Percentiles rank a stretch among this genome's conserved stretches.
These are phyloP conservation scores for Epicoccum nigrum DNA, from an alignment of 2,329 filamentous ascomycete species.

Conservation along the genomic window DNA sequence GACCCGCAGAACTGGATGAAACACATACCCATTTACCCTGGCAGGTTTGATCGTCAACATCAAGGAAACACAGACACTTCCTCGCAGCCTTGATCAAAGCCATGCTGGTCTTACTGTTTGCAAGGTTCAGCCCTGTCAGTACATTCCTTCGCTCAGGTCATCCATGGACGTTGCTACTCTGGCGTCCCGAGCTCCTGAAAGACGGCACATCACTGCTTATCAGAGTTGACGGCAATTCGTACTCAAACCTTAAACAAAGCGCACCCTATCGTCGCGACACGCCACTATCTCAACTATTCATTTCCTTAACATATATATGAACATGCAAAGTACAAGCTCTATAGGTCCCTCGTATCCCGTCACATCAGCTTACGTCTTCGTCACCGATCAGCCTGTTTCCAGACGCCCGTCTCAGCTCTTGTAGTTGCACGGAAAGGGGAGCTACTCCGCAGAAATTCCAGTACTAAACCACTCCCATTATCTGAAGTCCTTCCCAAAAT, in stretches of 20 bases:
- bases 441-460: no score
- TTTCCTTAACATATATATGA: no score
- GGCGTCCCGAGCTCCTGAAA: neutral
- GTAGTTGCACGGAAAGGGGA: no score
- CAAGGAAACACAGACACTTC: neutral
- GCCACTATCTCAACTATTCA: no score
- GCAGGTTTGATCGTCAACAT: constrained; percentile 1
- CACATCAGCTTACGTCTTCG: no score
- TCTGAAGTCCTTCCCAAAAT: no score
- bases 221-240: neutral
- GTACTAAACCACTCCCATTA: no score
- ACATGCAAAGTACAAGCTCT: no score
- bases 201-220: constrained; percentile 7
- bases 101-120: neutral
- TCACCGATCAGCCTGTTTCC: no score
- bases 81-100: neutral
- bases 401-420: no score
- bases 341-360: no score
- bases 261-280: neutral
- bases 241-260: neutral
- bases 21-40: constrained; percentile 1
- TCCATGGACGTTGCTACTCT: neutral
- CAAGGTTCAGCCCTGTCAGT: neutral
- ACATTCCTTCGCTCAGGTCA: neutral
- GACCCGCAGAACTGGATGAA: constrained; percentile 4